A percentile compares a stretch with the other conserved stretches of the same genome.
phyloP scores from a whole-genome alignment of 805 yeast genomes.

The Komagataella mondaviorum region DNA sequence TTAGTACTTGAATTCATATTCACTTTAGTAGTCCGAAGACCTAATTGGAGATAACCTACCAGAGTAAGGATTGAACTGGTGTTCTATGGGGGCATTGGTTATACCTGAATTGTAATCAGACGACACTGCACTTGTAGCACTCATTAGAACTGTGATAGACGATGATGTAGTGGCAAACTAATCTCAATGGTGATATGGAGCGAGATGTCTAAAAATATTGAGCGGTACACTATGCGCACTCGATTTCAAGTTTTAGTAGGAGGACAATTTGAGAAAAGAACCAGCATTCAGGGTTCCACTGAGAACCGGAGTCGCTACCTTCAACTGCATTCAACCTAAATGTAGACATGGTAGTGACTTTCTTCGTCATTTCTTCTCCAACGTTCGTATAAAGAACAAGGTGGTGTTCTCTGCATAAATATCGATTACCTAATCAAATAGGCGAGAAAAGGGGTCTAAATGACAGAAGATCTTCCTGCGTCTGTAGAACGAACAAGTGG shows the following conservation, averaged over 20 bases:
- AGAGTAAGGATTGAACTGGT: slow-evolving; percentile 82
- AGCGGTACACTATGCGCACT: background rate
- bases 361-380: no score
- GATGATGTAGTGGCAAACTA: background rate
- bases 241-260: no score
- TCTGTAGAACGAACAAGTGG: background rate
- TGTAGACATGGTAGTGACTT: no score
- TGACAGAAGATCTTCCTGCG: background rate
- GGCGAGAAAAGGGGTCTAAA: background rate
- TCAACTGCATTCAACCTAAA: no score
- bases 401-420: no score
- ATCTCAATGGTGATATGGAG: background rate
- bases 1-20: background rate
- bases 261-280: no score
- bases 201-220: background rate
- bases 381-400: no score
- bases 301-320: no score
- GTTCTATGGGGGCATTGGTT: slow-evolving; percentile 58
- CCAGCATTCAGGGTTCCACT: no score
- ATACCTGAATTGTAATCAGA: background rate
- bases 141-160: background rate
- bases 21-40: background rate
- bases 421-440: background rate
- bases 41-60: slow-evolving; percentile 13
- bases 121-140: background rate